These are phyloP conservation scores for Nakaseomyces kungkrabaensis DNA, from an alignment of 1,139 yeast genomes.

Conservation along the genomic window DNA sequence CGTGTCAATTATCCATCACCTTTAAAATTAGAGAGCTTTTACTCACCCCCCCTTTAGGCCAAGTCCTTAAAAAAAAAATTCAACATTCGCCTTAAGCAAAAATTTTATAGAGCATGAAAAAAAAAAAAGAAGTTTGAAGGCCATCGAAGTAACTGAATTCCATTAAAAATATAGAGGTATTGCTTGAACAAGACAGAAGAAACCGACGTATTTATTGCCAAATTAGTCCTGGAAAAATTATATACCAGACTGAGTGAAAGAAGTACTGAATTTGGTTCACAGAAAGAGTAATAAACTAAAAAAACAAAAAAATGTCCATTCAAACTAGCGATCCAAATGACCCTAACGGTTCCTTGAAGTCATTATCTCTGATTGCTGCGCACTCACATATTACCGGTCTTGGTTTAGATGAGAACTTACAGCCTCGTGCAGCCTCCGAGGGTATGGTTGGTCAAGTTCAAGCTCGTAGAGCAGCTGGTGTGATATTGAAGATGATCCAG, in stretches of 20 bases:
- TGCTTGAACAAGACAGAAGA: too few relatives aligned
- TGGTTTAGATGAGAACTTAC: conserved; percentile 83
- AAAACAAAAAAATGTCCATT: conserved; percentile 31
- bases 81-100: too few relatives aligned
- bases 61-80: too few relatives aligned
- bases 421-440: conserved; percentile 68
- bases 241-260: neutral
- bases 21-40: too few relatives aligned
- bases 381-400: conserved; percentile 95
- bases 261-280: too few relatives aligned
- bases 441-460: conserved; percentile 97
- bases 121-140: too few relatives aligned
- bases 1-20: too few relatives aligned
- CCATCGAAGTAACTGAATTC: too few relatives aligned
- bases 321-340: conserved; percentile 36
- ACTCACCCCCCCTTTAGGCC: neutral
- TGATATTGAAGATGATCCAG: conserved; percentile 83
- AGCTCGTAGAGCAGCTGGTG: conserved; percentile 95
- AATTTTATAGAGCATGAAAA: too few relatives aligned
- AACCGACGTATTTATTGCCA: neutral
- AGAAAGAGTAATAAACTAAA: neutral
- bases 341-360: conserved; percentile 36
- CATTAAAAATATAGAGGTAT: too few relatives aligned
- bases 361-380: conserved; percentile 77
- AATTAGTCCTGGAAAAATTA: neutral